phyloP scores from a whole-genome alignment of 805 yeast genomes.

The Cyberlindnera samutprakarnensis region DNA sequence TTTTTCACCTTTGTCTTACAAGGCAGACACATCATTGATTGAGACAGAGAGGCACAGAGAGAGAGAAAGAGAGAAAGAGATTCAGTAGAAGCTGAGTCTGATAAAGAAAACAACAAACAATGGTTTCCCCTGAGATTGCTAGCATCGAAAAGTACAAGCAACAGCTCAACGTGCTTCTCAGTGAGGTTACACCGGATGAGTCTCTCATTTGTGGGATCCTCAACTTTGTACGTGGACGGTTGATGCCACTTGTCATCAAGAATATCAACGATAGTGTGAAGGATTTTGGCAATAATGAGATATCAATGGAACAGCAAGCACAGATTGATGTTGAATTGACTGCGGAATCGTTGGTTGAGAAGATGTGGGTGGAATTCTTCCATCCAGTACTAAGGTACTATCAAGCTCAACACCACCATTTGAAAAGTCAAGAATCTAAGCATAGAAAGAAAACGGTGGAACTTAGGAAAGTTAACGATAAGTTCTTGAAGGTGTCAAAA shows the following conservation, averaged over 20 bases:
- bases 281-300: neutral
- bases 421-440: constrained; percentile 14
- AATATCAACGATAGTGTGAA: constrained; percentile 22
- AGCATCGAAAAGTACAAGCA: constrained; percentile 8
- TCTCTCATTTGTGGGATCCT: constrained; percentile 32
- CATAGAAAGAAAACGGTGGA: constrained; percentile 35
- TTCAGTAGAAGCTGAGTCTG: too few species aligned
- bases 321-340: constrained; percentile 1
- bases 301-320: constrained; percentile 10
- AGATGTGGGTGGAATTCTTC: constrained; percentile 54
- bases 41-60: too few species aligned
- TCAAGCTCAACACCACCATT: constrained; percentile 9
- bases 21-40: too few species aligned
- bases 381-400: constrained; percentile 56
- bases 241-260: constrained; percentile 34
- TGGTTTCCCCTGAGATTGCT: constrained; percentile 1
- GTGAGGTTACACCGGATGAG: constrained; percentile 14
- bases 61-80: neutral
- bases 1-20: too few species aligned
- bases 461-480: constrained; percentile 46
- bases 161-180: constrained; percentile 7
- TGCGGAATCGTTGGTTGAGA: constrained; percentile 35
- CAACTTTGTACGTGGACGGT: constrained; percentile 40
- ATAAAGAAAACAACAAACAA: constrained; percentile 2
- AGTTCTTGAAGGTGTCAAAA: constrained; percentile 41